Conservation (phyloP, 1,139 yeast species). For the Petasospora fabianii region DNA sequence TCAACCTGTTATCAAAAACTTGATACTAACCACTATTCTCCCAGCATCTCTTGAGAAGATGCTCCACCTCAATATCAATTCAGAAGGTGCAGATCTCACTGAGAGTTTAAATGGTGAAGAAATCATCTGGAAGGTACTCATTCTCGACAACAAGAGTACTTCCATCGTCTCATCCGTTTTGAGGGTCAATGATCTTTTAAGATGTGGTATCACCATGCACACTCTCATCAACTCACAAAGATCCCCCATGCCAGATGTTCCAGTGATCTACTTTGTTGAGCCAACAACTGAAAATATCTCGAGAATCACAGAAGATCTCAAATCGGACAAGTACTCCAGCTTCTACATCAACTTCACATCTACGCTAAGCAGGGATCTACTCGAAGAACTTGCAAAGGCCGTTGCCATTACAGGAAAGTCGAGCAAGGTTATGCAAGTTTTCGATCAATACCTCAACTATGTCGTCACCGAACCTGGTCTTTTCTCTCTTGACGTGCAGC, state of each 20-base stretch:
- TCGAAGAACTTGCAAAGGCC: constrained; percentile 85
- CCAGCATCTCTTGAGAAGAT: constrained; percentile 64
- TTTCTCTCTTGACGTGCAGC: constrained; percentile 69
- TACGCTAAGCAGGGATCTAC: constrained; percentile 65
- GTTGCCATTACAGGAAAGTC: constrained; percentile 72
- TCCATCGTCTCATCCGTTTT: constrained; percentile 84
- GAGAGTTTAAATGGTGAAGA: constrained; percentile 53
- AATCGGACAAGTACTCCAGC: constrained; percentile 68
- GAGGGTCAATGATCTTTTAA: constrained; percentile 83
- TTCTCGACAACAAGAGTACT: constrained; percentile 77
- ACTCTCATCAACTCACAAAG: constrained; percentile 61
- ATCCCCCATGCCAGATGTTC: constrained; percentile 85
- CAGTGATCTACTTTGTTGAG: constrained; percentile 86
- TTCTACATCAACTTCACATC: constrained; percentile 86
- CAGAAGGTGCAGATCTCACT: constrained; percentile 48
- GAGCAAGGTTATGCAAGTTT: constrained; percentile 75
- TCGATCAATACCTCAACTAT: constrained; percentile 89
- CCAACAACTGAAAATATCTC: constrained; percentile 78
- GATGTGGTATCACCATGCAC: constrained; percentile 90
- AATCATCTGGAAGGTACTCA: constrained; percentile 87
- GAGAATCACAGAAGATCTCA: constrained; percentile 66
- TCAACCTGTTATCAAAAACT: background rate
- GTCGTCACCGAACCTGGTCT: constrained; percentile 90
- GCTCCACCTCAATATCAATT: constrained; percentile 70
- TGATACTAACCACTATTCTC: constrained; percentile 6